A percentile compares a stretch with the other conserved stretches of the same genome.
Conservation (phyloP, 331 rosid genomes). For the Phaseolus coccineus region DNA sequence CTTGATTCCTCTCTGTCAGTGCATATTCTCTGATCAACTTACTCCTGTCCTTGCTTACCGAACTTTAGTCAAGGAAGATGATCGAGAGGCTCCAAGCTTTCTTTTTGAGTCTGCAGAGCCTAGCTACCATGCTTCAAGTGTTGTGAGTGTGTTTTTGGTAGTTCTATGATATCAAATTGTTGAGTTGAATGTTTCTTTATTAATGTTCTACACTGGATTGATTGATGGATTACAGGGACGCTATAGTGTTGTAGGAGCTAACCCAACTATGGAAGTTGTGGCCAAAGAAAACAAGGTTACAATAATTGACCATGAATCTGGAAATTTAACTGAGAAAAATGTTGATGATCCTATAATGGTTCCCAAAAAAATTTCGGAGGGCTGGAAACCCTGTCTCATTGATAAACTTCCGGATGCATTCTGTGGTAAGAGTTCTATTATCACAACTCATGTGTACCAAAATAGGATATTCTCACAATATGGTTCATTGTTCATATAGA, state of each 20-base stretch:
- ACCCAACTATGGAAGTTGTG: constrained; percentile 82
- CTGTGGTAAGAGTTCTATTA: constrained; percentile 70
- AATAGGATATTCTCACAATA: constrained; percentile 14
- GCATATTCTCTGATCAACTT: constrained; percentile 88
- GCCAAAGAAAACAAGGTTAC: constrained; percentile 92
- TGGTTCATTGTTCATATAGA: constrained; percentile 8
- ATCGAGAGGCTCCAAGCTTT: constrained; percentile 93
- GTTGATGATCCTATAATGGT: constrained; percentile 83
- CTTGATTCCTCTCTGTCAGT: constrained; percentile 69
- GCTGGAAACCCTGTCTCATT: constrained; percentile 70
- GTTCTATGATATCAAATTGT: constrained; percentile 30
- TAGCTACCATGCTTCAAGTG: constrained; percentile 47
- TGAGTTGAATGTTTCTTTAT: neutral
- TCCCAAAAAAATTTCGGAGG: constrained; percentile 75
- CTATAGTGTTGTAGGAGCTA: constrained; percentile 82
- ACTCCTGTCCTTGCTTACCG: constrained; percentile 96
- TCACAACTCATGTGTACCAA: neutral
- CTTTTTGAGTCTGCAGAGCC: constrained; percentile 93
- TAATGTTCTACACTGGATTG: constrained; percentile 34
- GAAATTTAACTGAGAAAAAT: constrained; percentile 66
- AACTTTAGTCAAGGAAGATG: constrained; percentile 82
- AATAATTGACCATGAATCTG: constrained; percentile 74
- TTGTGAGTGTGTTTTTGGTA: constrained; percentile 54
- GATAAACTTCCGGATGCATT: constrained; percentile 91
- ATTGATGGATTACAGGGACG: constrained; percentile 71